phyloP scores from a whole-genome alignment of 2,329 filamentous ascomycete species.

The Cryphonectria nitschkei region DNA sequence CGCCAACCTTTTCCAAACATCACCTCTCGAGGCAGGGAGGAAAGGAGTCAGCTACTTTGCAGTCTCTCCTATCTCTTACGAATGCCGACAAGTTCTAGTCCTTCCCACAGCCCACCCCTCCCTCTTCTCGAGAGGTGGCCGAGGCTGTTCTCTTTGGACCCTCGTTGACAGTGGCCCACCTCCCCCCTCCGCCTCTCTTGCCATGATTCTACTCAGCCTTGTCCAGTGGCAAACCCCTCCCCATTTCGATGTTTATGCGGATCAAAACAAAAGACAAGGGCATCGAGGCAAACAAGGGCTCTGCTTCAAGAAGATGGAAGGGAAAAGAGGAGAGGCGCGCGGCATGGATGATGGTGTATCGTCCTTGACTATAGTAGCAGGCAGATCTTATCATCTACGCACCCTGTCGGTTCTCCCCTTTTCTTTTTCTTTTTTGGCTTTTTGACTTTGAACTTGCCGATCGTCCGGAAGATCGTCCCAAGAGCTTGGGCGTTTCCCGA shows the following conservation, averaged over 20 bases:
- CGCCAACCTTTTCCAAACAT: slow-evolving; percentile 27
- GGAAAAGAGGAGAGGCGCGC: neutral
- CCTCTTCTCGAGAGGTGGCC: too few species aligned
- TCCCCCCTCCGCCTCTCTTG: neutral
- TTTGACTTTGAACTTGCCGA: slow-evolving; percentile 13
- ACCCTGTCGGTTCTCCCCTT: slow-evolving; percentile 6
- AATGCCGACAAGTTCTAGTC: too few species aligned
- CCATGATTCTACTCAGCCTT: neutral
- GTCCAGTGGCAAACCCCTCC: neutral
- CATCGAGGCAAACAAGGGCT: neutral
- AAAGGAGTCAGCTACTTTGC: too few species aligned
- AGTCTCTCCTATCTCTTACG: too few species aligned
- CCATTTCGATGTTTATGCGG: neutral
- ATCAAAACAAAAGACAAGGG: neutral
- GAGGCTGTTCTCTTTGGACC: neutral
- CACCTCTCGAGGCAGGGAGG: neutral
- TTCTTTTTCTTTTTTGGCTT: neutral
- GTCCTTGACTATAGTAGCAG: slow-evolving; percentile 2
- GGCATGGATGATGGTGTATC: neutral
- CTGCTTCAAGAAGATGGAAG: neutral
- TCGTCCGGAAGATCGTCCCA: slow-evolving; percentile 9
- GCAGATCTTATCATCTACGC: slow-evolving; percentile 16
- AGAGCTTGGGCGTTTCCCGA: slow-evolving; percentile 22
- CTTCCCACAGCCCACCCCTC: too few species aligned
- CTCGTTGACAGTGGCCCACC: neutral